Evolutionary conservation across 2,329 filamentous ascomycete genomes (phyloP).

Genomic region (Aureobasidium vineae): DNA sequence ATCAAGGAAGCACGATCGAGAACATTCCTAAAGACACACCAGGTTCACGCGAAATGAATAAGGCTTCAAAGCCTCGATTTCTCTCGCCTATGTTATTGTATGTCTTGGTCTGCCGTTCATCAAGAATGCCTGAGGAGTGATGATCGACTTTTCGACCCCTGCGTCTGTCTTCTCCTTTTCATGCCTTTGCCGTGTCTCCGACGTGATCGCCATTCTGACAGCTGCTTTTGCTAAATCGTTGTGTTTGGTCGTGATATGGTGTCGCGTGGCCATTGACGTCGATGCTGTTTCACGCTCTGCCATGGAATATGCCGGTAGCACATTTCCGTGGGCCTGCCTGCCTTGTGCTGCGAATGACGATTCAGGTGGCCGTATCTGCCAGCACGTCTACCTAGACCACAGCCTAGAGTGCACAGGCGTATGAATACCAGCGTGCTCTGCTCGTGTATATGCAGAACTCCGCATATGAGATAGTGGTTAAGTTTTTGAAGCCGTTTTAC

Average conservation of each 20-base stretch:
- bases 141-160: neutral
- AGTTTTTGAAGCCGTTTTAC: neutral
- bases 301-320: neutral
- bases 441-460: neutral
- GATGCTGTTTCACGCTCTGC: neutral
- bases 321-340: neutral
- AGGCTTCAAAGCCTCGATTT: too few relatives aligned
- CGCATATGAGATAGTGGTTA: neutral
- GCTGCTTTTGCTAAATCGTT: neutral
- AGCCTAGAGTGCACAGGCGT: neutral
- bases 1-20: neutral
- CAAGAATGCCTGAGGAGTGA: neutral
- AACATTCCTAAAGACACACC: neutral
- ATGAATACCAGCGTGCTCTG: neutral
- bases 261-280: neutral
- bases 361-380: neutral
- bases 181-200: neutral
- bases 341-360: neutral
- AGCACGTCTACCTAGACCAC: neutral
- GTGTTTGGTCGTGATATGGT: neutral
- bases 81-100: conserved; percentile 2
- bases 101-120: neutral
- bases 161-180: neutral
- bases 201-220: conserved; percentile 4
- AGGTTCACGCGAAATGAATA: neutral